phyloP scores from a whole-genome alignment of 2,329 filamentous ascomycete genomes.

The Lachnellula arida region DNA sequence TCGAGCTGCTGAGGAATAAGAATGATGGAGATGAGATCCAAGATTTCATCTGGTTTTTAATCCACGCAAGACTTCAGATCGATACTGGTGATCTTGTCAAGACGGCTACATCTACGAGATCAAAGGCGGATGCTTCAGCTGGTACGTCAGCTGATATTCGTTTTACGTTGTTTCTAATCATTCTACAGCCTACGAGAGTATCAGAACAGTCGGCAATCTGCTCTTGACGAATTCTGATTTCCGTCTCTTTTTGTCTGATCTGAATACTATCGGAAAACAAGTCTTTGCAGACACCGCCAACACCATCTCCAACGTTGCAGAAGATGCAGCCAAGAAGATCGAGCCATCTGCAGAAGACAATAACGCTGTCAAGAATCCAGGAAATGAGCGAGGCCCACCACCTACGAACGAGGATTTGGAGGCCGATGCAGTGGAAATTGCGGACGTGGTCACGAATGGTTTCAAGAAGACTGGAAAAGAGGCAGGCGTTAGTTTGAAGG shows the following conservation, averaged over 20 bases:
- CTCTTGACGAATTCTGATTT: constrained; percentile 89
- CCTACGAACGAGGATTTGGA: constrained; percentile 62
- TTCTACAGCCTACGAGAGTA: constrained; percentile 65
- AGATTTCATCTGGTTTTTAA: constrained; percentile 82
- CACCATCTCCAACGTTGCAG: constrained; percentile 69
- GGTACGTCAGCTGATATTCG: constrained; percentile 42
- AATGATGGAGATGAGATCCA: constrained; percentile 83
- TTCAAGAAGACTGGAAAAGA: constrained; percentile 49
- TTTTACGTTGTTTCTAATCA: constrained; percentile 21
- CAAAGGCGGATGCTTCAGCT: constrained; percentile 66
- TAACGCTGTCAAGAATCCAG: constrained; percentile 47
- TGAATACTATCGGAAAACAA: constrained; percentile 73
- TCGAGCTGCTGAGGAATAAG: constrained; percentile 77
- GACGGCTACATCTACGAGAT: constrained; percentile 57
- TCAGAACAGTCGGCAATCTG: constrained; percentile 79
- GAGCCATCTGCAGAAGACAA: constrained; percentile 62
- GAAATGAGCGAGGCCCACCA: constrained; percentile 43
- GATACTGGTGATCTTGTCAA: constrained; percentile 60
- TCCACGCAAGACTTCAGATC: constrained; percentile 66
- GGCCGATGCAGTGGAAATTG: constrained; percentile 50
- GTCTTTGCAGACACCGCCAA: constrained; percentile 85
- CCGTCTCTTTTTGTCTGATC: constrained; percentile 75
- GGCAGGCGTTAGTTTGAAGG: constrained; percentile 64
- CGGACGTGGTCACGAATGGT: constrained; percentile 34
- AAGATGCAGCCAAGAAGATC: constrained; percentile 67